phyloP scores from a whole-genome alignment of 768 basidiomycete genomes.

The Collybiopsis confluens region DNA sequence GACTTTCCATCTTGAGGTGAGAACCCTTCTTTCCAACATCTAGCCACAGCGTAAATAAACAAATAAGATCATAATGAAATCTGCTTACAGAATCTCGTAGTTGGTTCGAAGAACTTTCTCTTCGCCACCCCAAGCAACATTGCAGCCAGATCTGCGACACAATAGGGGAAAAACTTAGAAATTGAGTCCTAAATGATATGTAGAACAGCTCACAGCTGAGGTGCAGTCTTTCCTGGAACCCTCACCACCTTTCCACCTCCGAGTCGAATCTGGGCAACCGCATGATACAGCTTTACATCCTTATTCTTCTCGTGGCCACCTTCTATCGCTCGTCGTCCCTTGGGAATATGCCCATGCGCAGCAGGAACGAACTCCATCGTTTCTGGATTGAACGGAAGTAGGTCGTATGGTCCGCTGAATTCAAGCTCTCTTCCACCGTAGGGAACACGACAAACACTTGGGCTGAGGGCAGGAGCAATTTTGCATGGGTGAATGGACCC shows the following conservation, averaged over 20 bases:
- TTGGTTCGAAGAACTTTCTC: background rate
- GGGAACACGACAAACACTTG: constrained; percentile 33
- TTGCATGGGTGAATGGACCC: constrained; percentile 2
- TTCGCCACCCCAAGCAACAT: constrained; percentile 1
- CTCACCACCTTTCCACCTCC: constrained; percentile 26
- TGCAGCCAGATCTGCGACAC: background rate
- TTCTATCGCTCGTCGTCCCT: constrained; percentile 37
- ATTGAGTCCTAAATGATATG: background rate
- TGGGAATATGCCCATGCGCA: constrained; percentile 36
- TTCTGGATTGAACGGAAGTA: constrained; percentile 14
- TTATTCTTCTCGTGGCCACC: constrained; percentile 48
- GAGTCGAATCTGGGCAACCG: constrained; percentile 11
- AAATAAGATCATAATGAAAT: too few relatives aligned
- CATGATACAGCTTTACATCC: constrained; percentile 45
- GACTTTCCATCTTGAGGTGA: too few relatives aligned
- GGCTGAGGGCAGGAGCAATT: constrained; percentile 10
- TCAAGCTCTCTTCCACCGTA: constrained; percentile 37
- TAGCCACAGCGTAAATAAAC: background rate
- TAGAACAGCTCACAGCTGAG: constrained; percentile 36
- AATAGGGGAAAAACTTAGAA: background rate
- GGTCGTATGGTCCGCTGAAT: constrained; percentile 44
- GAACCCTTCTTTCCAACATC: constrained; percentile 1
- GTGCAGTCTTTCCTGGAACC: constrained; percentile 50
- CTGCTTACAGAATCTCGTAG: constrained; percentile 3
- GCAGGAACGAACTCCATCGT: constrained; percentile 50